Conservation (phyloP, 371 early-diverging fungal species). For the Mucor lusitanicus region DNA sequence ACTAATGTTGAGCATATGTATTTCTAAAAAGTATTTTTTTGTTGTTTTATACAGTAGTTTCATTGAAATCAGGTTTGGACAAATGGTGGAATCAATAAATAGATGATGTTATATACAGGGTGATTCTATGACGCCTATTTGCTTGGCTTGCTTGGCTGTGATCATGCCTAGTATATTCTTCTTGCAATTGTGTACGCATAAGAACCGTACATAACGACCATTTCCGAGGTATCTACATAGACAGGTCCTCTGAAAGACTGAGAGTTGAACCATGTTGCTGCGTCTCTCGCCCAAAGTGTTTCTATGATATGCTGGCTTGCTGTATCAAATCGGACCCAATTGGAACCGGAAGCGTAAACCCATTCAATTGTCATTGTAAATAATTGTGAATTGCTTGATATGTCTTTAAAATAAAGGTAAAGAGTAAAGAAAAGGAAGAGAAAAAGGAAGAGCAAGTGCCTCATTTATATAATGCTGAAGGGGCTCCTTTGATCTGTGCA, state of each 20-base stretch:
- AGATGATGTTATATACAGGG: not conserved
- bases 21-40: not conserved
- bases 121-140: not conserved
- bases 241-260: constrained; percentile 13
- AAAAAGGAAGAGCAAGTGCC: not conserved
- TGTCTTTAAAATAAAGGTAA: not conserved
- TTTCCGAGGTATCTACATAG: constrained; percentile 19
- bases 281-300: constrained; percentile 16
- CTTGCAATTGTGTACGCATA: constrained; percentile 18
- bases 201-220: constrained; percentile 9
- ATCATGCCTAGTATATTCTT: not conserved
- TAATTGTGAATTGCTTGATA: not conserved
- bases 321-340: constrained; percentile 19
- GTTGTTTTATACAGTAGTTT: no score
- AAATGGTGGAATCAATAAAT: not conserved
- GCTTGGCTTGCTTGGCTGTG: not conserved
- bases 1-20: not conserved
- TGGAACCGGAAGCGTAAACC: constrained; percentile 22
- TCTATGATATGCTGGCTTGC: constrained; percentile 12
- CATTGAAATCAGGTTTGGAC: no score
- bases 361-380: constrained; percentile 16
- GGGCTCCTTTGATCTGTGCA: not conserved
- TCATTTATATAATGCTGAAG: not conserved
- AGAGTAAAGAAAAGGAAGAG: not conserved
- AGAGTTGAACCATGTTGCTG: constrained; percentile 14